Evolutionary conservation across 2,329 filamentous ascomycete species (phyloP).

Genomic region (Stemphylium lycopersici): DNA sequence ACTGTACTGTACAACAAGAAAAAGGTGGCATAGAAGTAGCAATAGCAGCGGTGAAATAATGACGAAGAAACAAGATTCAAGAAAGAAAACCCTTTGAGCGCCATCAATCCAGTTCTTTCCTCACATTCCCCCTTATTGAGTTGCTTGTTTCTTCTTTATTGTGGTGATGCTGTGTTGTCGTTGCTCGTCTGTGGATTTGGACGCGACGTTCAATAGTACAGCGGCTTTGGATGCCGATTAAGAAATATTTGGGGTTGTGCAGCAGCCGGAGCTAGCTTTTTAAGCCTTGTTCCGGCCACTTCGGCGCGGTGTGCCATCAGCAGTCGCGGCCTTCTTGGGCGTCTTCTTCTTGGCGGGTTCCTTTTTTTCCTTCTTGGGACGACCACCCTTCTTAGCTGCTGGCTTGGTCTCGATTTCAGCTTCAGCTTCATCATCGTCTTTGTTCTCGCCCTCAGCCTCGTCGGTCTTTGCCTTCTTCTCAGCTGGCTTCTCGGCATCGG

Average conservation of each 20-base stretch:
- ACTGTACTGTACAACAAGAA: conserved; percentile 7
- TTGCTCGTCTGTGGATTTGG: not conserved
- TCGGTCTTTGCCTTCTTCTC: conserved; percentile 38
- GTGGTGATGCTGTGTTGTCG: not conserved
- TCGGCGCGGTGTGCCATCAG: conserved; percentile 55
- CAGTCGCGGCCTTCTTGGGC: conserved; percentile 58
- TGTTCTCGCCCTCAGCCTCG: conserved; percentile 32
- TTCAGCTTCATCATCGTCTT: conserved; percentile 36
- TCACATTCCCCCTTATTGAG: conserved; percentile 1
- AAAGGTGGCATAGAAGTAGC: not conserved
- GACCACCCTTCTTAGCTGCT: conserved; percentile 43
- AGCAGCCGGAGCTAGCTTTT: not conserved
- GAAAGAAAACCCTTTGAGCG: conserved; percentile 6
- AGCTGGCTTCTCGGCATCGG: conserved; percentile 10
- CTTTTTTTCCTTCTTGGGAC: conserved; percentile 52
- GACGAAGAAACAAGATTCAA: not conserved
- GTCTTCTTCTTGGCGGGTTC: conserved; percentile 51
- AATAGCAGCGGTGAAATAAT: not conserved
- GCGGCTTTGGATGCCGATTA: not conserved
- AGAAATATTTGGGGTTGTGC: not conserved
- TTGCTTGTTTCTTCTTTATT: not conserved
- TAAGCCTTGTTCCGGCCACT: conserved; percentile 51
- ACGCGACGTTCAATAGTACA: not conserved
- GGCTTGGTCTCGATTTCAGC: conserved; percentile 37
- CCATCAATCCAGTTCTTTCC: conserved; percentile 3